Evolutionary conservation across 2,329 filamentous ascomycete genomes (phyloP).

Genomic region (Ascochyta rabiei): DNA sequence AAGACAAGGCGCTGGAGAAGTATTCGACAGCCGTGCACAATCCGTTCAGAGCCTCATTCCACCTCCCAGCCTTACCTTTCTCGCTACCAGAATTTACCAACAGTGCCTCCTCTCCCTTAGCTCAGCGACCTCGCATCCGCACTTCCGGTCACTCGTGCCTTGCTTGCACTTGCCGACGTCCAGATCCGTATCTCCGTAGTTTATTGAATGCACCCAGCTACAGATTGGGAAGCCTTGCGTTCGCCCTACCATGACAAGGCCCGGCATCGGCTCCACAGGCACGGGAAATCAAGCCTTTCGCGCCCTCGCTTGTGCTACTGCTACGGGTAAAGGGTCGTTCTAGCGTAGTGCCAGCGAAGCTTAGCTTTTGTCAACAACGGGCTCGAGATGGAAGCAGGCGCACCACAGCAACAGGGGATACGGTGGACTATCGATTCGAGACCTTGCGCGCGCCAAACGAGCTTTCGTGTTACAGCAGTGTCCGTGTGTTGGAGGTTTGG

Average conservation of each 20-base stretch:
- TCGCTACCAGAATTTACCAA: slow-evolving; percentile 5
- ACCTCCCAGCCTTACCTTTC: slow-evolving; percentile 12
- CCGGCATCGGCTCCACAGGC: not conserved
- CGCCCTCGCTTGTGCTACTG: slow-evolving; percentile 13
- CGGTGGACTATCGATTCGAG: slow-evolving; percentile 1
- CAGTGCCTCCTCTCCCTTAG: slow-evolving; percentile 1
- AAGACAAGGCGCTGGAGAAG: not conserved
- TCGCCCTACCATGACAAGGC: not conserved
- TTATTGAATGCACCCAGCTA: slow-evolving; percentile 10
- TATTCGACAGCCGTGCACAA: not conserved
- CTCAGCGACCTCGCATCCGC: slow-evolving; percentile 1
- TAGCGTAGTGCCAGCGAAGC: slow-evolving; percentile 10
- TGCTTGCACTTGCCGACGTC: not conserved
- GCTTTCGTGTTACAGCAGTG: not conserved
- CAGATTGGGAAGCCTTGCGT: slow-evolving; percentile 13
- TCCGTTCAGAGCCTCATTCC: slow-evolving; percentile 3
- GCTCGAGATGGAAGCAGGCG: not conserved
- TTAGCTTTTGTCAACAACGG: slow-evolving; percentile 4
- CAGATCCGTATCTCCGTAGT: not conserved
- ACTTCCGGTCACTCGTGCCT: not conserved
- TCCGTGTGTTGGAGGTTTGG: not conserved
- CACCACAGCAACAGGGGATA: not conserved
- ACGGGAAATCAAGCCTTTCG: slow-evolving; percentile 12
- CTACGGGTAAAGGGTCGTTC: slow-evolving; percentile 1
- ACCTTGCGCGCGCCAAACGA: not conserved